Evolutionary conservation across 306 rosid species (phyloP), one percentile per base, ranked within the genome.

Genomic region (Castanea sativa): DNA sequence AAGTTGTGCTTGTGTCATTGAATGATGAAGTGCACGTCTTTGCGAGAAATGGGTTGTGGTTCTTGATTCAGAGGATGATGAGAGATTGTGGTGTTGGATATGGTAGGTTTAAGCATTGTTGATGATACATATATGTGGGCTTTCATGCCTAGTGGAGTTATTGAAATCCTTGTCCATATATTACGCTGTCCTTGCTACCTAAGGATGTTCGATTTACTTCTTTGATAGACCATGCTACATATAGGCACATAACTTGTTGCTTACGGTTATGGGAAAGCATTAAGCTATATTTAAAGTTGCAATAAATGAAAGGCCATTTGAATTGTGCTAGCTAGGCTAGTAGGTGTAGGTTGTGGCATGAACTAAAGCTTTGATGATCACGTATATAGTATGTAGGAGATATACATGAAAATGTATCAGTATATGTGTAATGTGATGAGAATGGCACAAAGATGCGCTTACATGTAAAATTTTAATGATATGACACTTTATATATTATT

Each of bases 11-110:
- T 80, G 74, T 71, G 69, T 77, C 79, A 78, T 75, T 76, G 82
- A 87, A 85, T 69, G 67, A 76, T 69, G 87, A 73, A 68, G 83
- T 79, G 78, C 75, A 35, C 52, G 83, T 67, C 85, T 79, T 57
- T 5, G n/a, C 8, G 72, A 56, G 87, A 87, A 87, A 85, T 80
- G 14, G 80, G 76, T 38, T 74, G 71, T 84, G 60, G 82, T 60
- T 76, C 51, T 73, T 70, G 53, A 77, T 69, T 77, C 27, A 69
- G 45, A 76, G 7, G 9, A 81, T 82, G 86, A 85, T 69, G 63
- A 19, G 75, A 52, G 76, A 78, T 83, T 57, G 58, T 59, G 58
- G 52, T 68, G 75, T 69, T 49, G 51, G 75, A 51, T 38, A 65
- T 64, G 73, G 55, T 71, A 49, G 74, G 69, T 71, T 82, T 72